Conservation (phyloP, 148 eudicot genomes). For the Oxyria digyna region DNA sequence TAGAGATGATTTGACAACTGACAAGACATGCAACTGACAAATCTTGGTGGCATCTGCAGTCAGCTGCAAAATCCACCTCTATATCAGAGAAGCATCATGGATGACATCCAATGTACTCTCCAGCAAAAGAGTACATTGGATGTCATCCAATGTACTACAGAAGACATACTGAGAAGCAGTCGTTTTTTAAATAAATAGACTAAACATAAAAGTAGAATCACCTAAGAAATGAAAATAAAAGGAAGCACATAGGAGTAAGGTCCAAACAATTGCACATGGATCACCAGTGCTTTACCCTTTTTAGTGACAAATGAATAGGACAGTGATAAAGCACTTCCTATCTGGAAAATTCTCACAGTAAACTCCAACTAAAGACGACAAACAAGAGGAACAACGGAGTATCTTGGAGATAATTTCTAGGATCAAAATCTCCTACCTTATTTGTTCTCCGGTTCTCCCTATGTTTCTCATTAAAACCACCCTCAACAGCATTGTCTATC, state of each 20-base stretch:
- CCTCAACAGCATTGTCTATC: neutral
- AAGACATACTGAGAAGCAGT: neutral
- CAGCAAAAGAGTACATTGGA: neutral
- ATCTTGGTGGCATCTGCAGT: conserved; percentile 1
- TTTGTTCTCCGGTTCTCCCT: neutral
- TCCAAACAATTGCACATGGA: neutral
- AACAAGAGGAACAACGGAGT: neutral
- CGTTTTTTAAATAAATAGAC: neutral
- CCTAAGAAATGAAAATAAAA: too few relatives aligned
- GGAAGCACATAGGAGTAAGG: too few relatives aligned
- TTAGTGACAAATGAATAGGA: neutral
- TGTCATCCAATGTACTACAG: neutral
- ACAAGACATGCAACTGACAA: neutral
- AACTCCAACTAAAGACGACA: neutral
- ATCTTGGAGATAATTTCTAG: neutral
- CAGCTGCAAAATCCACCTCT: neutral
- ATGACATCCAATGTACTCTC: neutral
- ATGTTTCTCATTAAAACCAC: neutral
- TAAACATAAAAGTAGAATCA: too few relatives aligned
- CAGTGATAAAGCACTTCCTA: neutral
- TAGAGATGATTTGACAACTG: neutral
- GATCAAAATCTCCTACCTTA: too few relatives aligned
- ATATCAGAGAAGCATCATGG: neutral
- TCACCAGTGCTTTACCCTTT: neutral
- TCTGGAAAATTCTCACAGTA: neutral